Percentiles rank a stretch among this genome's conserved stretches.
phyloP scores from a whole-genome alignment of 192 early-diverging fungal species.

The Coemansia sp. region DNA sequence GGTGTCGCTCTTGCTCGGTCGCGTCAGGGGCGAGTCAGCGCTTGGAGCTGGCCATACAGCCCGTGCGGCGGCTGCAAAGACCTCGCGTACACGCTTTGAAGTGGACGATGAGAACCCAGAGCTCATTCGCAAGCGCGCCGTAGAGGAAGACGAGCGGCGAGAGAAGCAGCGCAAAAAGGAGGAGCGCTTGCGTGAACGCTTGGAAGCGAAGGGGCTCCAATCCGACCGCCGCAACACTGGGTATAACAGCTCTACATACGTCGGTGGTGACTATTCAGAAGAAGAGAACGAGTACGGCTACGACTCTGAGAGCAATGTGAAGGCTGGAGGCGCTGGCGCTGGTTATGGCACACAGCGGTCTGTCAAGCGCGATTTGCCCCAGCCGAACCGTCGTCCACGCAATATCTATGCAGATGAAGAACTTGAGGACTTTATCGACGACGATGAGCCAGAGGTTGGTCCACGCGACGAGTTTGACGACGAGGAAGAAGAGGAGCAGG shows the following conservation, averaged over 20 bases:
- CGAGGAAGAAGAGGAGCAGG: conserved; percentile 50
- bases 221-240: conserved; percentile 16
- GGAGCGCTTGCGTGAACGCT: conserved; percentile 43
- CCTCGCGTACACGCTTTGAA: conserved; percentile 43
- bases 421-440: conserved; percentile 54
- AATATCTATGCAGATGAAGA: conserved; percentile 44
- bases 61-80: conserved; percentile 18
- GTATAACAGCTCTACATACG: conserved; percentile 9
- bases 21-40: conserved; percentile 6
- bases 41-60: conserved; percentile 3
- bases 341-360: conserved; percentile 15
- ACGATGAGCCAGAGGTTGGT: conserved; percentile 52
- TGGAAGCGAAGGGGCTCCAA: conserved; percentile 33
- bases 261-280: conserved; percentile 36
- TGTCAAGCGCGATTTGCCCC: conserved; percentile 10
- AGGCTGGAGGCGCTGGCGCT: background rate
- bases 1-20: conserved; percentile 17
- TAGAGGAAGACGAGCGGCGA: conserved; percentile 43
- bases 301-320: conserved; percentile 10
- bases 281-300: conserved; percentile 27
- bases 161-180: conserved; percentile 52
- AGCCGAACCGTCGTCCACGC: conserved; percentile 13
- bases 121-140: conserved; percentile 37
- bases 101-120: conserved; percentile 51
- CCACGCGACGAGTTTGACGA: conserved; percentile 54